Conservation (phyloP, 1,284 basidiomycete species). For the Bjerkandera adusta region DNA sequence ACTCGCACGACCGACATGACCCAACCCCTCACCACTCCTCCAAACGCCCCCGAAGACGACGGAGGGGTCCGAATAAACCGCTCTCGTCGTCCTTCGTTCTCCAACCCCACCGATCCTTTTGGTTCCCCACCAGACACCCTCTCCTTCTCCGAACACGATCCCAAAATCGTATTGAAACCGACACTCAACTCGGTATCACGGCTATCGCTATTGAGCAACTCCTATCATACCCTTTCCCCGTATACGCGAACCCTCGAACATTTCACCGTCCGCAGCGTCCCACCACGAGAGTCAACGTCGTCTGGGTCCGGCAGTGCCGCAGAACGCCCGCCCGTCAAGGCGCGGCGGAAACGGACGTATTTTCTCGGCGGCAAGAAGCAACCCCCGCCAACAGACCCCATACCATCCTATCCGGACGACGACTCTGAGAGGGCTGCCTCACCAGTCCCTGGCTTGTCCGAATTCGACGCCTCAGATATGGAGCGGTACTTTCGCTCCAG, state of each 20-base stretch:
- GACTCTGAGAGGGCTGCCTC: conserved; percentile 20
- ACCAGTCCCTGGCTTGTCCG: conserved; percentile 45
- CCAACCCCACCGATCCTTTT: conserved; percentile 36
- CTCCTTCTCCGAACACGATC: conserved; percentile 35
- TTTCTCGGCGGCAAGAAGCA: conserved; percentile 54
- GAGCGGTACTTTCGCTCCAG: conserved; percentile 69
- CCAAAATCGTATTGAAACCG: conserved; percentile 70
- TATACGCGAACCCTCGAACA: conserved; percentile 87
- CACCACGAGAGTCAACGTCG: conserved; percentile 45
- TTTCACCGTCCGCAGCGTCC: conserved; percentile 86
- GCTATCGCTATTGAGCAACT: conserved; percentile 78
- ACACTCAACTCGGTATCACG: conserved; percentile 73
- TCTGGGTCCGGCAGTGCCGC: conserved; percentile 26
- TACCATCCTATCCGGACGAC: conserved; percentile 1
- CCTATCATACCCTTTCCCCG: conserved; percentile 88
- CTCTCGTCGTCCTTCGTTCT: conserved; percentile 27
- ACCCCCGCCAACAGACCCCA: conserved; percentile 16
- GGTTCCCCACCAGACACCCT: conserved; percentile 39
- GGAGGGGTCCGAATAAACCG: conserved; percentile 25
- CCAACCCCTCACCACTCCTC: conserved; percentile 32
- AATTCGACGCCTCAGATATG: conserved; percentile 76
- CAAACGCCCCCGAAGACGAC: conserved; percentile 24
- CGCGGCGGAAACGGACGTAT: conserved; percentile 74
- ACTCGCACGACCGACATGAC: conserved; percentile 31
- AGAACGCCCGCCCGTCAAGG: conserved; percentile 62